Evolutionary conservation across 441 rosid genomes (phyloP), one percentile per base, ranked within the genome.

Genomic region (Theobroma grandiflorum): DNA sequence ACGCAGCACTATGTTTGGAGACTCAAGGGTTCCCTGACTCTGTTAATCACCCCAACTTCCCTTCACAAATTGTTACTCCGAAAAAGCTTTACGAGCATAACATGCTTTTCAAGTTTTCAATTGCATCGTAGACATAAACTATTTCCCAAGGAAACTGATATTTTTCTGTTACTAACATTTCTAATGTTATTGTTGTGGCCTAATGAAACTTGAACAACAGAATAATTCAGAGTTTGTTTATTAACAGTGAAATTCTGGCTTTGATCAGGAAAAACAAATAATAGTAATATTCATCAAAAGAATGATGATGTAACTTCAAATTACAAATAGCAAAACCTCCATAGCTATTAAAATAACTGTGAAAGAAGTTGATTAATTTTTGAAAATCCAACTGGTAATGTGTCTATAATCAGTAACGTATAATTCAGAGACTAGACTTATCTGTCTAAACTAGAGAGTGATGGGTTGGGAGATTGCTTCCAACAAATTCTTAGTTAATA

Each of bases 21-120:
- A 91, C 97, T 50, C 99, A 94, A 85, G 86, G 90, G 22, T 95
- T 77, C 79, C 98, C 97, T 8, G 89, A 96, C 45, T 82, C 97
- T 0, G 90, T 96, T 10, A 91, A 95, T 75, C 82, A 88, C 49
- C 97, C 90, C 0, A 87, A 91, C 14, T 96, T 95, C 73, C 97
- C 98, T 75, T 89, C 96, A 0, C 84, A 84, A 61, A 89, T 95
- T 66, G 83, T 95, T 63, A 52, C 82, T 47, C 90, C 93, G 1
- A 84, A 90, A 35, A 64, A 86, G 75, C 79, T 75, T 8, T 93
- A 93, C 82, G 86, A 81, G 81, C 97, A 95, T 79, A 52, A 70
- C 45, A 93, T 93, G 96, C 84, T 85, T 72, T 87, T 86, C 69
- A 88, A 86, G 90, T 93, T 96, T 76, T 86, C 90, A 0, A 80